Percentiles rank a stretch among this genome's conserved stretches.
phyloP scores from a whole-genome alignment of 2,329 filamentous ascomycete species.

The Colletotrichum camelliae region DNA sequence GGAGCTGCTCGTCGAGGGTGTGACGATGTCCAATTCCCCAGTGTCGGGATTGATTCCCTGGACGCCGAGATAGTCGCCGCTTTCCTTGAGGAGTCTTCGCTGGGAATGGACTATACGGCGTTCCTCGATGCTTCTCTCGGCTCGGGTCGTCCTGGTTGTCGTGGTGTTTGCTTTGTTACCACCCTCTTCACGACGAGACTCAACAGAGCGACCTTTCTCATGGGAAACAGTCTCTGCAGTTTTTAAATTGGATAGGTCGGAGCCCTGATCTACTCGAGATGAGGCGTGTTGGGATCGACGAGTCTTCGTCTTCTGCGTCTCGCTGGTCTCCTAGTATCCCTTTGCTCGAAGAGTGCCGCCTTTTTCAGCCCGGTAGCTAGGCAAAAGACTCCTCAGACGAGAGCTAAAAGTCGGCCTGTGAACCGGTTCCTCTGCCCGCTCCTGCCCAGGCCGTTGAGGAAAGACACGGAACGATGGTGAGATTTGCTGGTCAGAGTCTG shows the following conservation, averaged over 20 bases:
- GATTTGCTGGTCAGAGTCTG: not conserved
- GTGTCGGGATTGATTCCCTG: conserved; percentile 64
- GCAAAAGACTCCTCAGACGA: conserved; percentile 52
- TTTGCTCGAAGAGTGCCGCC: conserved; percentile 50
- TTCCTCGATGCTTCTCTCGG: not conserved
- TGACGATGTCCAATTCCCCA: conserved; percentile 56
- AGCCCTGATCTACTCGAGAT: conserved; percentile 19
- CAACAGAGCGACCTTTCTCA: not conserved
- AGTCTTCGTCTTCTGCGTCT: conserved; percentile 11
- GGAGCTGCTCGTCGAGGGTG: conserved; percentile 52
- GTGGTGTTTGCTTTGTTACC: not conserved
- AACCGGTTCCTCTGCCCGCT: not conserved
- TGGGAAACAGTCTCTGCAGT: conserved; percentile 31
- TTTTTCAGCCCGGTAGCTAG: conserved; percentile 54
- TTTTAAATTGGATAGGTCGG: conserved; percentile 42
- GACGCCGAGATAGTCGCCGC: conserved; percentile 64
- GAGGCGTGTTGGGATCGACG: not conserved
- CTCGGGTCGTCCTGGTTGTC: not conserved
- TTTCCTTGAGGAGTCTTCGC: conserved; percentile 54
- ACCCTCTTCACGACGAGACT: not conserved
- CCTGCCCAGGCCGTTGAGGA: not conserved
- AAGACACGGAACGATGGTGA: conserved; percentile 1
- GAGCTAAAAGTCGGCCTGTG: conserved; percentile 36
- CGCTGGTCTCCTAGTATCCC: conserved; percentile 32
- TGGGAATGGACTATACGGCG: conserved; percentile 31